Base-by-base conservation (phyloP, 208 protist genomes). In the Wallacemonas sp. region DNA sequence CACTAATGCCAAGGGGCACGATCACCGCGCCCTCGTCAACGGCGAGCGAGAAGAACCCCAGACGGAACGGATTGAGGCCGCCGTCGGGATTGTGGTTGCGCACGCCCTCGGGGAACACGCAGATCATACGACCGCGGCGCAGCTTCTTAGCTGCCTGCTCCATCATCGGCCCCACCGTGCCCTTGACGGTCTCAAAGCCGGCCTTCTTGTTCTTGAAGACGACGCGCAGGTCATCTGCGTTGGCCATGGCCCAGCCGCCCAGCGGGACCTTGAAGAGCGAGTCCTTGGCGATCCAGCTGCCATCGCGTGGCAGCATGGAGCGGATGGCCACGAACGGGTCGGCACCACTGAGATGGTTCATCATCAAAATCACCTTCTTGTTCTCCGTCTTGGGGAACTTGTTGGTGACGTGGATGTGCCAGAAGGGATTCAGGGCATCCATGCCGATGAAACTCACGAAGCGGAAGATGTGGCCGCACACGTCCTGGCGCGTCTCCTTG, bases 21-120 rank as follows among this genome's bases (percentile, higher is more conserved):
- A 96, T 92, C 17, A 74, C 74, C 32, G 84, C 91, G 8, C 64
- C 80, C 70, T 94, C 87, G 33, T 96, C 83, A 5, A 92, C 44
- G 9, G 88, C 88, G 1, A 94, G 74, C 27, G 52, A 70, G 63
- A 94, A 96, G 78, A 94, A 94, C 36, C 91, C 91, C 12, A 86
- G 78, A 30, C 87, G 84, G 61, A 93, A 96, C 0, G 87, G 82
- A 24, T 80, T 71, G 1, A 96, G 70, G 2, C 63, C 65, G 23
- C 87, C 86, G 9, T 87, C 81, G n/a, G 87, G 81, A 46, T 84
- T 71, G 48, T 61, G 65, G 76, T 76, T 94, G 43, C 91, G 85
- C 29, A 83, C 70, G 9, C 91, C 91, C 60, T 96, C 91, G 5
- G 91, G 91, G 58, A 93, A 96, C 3, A 96, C 71, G 61, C 82